A percentile compares a stretch with the other conserved stretches of the same genome.
phyloP scores from a whole-genome alignment of 148 eudicot genomes.

The Arctostaphylos glauca region DNA sequence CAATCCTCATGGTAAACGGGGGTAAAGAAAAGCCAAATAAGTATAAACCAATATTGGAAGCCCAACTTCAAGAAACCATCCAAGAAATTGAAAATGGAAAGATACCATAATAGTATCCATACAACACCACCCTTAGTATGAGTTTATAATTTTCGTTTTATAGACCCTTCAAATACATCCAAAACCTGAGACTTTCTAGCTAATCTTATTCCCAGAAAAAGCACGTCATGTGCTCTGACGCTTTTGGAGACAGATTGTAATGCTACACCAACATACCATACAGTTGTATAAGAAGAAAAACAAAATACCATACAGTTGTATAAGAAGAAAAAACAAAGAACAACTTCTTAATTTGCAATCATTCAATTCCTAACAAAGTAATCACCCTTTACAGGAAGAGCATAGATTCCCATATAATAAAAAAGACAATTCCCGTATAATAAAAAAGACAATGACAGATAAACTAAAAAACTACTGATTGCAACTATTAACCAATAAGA shows the following conservation, averaged over 20 bases:
- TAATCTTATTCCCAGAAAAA: slow-evolving; percentile 29
- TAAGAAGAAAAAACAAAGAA: slow-evolving; percentile 18
- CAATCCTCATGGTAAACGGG: not conserved
- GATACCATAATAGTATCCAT: not conserved
- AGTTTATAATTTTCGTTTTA: not conserved
- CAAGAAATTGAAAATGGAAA: not conserved
- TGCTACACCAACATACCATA: slow-evolving; percentile 16
- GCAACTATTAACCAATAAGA: slow-evolving; percentile 21
- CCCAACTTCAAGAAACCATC: not conserved
- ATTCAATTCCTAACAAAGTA: slow-evolving; percentile 1
- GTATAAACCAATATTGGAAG: not conserved
- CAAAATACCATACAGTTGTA: slow-evolving; percentile 10
- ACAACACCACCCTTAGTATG: not conserved
- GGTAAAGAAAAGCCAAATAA: not conserved
- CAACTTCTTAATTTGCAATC: slow-evolving; percentile 16
- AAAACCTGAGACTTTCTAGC: slow-evolving; percentile 12
- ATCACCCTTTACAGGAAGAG: slow-evolving; percentile 16
- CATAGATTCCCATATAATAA: slow-evolving; percentile 11
- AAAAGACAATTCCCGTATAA: slow-evolving; percentile 9
- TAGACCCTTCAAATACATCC: slow-evolving; percentile 23
- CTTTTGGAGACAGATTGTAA: slow-evolving; percentile 24
- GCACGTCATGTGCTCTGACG: slow-evolving; percentile 36
- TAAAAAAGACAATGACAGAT: slow-evolving; percentile 2
- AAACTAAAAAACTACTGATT: slow-evolving; percentile 17
- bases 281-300: slow-evolving; percentile 13